Percentiles rank a stretch among this genome's conserved stretches.
phyloP scores from a whole-genome alignment of 345 rosid genomes.

The Psidium friedrichsthalianum region DNA sequence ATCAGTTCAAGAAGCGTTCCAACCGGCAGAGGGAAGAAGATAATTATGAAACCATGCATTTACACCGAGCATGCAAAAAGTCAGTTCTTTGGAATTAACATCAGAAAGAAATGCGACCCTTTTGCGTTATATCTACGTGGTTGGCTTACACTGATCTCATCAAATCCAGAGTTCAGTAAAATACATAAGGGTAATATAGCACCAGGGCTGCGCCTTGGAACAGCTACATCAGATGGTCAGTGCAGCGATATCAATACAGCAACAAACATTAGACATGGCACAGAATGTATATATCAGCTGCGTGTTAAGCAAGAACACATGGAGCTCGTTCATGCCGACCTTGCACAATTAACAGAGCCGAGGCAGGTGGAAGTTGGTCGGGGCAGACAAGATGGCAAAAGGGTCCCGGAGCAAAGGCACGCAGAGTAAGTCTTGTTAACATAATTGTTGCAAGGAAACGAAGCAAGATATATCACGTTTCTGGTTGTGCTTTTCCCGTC shows the following conservation, averaged over 20 bases:
- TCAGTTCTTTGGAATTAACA: background rate
- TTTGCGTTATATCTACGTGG: background rate
- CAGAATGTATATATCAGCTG: background rate
- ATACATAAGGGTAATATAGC: background rate
- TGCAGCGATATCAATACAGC: background rate
- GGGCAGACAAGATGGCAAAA: background rate
- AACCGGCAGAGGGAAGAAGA: background rate
- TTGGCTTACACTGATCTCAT: background rate
- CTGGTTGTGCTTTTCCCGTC: background rate
- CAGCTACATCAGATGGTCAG: background rate
- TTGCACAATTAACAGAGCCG: background rate
- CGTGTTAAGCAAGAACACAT: background rate
- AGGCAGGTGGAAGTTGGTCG: background rate
- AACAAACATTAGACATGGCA: background rate
- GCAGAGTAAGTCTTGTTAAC: background rate
- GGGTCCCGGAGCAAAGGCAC: background rate
- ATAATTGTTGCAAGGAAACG: background rate
- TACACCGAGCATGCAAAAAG: background rate
- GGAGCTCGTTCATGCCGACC: background rate
- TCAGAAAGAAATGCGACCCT: background rate
- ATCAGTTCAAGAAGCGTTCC: background rate
- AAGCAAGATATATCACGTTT: background rate
- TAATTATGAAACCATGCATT: background rate
- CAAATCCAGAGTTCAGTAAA: background rate
- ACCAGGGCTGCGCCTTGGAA: background rate